Evolutionary conservation across 163 green algal species (phyloP).

Genomic region (Scenedesmus sp.): DNA sequence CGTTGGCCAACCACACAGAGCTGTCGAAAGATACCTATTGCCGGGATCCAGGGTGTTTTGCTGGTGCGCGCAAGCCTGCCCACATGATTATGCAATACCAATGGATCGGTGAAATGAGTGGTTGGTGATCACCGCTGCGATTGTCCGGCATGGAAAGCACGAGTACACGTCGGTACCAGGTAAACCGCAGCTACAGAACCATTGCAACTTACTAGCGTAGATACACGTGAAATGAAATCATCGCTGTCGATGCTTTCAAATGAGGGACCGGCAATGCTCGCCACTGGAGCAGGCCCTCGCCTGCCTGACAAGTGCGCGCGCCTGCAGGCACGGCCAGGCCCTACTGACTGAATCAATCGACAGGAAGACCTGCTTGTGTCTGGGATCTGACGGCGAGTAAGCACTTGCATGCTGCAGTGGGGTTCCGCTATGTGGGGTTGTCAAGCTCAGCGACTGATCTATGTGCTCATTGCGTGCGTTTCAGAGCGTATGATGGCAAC

Average conservation of each 20-base stretch:
- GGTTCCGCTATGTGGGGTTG: not conserved
- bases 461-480: not conserved
- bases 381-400: not conserved
- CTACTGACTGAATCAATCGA: not conserved
- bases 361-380: not conserved
- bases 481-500: not conserved
- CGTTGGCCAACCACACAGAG: not conserved
- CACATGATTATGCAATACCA: not conserved
- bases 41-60: not conserved
- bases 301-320: not conserved
- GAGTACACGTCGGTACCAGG: not conserved
- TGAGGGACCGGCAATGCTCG: not conserved
- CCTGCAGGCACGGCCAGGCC: not conserved
- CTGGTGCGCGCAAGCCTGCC: not conserved
- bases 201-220: not conserved
- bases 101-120: not conserved
- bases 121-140: not conserved
- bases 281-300: not conserved
- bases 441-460: not conserved
- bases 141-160: not conserved
- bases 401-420: not conserved
- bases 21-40: not conserved
- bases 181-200: slow-evolving; percentile 9
- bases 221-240: not conserved
- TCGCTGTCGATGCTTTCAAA: slow-evolving; percentile 49